Conservation (phyloP, 352 stramenopile genomes). For the Thraustochytrium sp. region DNA sequence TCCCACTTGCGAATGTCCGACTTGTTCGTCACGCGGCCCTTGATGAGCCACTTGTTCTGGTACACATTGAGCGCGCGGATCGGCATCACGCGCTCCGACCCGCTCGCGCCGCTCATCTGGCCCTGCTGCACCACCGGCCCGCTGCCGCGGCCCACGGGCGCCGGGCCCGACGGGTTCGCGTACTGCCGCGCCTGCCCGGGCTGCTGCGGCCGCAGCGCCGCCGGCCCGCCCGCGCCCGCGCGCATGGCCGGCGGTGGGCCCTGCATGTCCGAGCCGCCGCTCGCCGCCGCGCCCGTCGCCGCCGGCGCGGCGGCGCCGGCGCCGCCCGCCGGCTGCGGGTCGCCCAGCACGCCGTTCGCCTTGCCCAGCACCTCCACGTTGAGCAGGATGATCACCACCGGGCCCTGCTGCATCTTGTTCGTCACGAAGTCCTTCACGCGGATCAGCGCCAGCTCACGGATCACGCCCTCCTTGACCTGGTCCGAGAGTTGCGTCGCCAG, state of each 20-base stretch:
- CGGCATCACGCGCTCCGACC: neutral
- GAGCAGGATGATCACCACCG: slow-evolving; percentile 16
- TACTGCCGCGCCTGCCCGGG: neutral
- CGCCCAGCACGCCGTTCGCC: neutral
- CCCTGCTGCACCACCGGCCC: neutral
- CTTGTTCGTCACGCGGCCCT: slow-evolving; percentile 40
- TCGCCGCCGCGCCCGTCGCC: neutral
- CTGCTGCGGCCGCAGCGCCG: neutral
- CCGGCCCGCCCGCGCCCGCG: neutral
- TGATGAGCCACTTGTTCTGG: slow-evolving; percentile 40
- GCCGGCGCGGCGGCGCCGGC: neutral
- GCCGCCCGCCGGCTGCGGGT: neutral
- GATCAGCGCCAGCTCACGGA: slow-evolving; percentile 5
- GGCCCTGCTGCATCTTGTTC: slow-evolving; percentile 29
- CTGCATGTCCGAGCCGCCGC: neutral
- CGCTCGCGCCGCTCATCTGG: neutral
- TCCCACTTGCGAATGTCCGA: slow-evolving; percentile 36
- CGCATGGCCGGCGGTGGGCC: neutral
- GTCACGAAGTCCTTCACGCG: neutral
- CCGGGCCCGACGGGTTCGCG: neutral
- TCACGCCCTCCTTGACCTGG: neutral
- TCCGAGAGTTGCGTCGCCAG: slow-evolving; percentile 20
- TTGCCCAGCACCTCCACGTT: neutral
- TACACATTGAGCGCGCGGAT: slow-evolving; percentile 40
- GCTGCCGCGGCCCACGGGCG: neutral